Conservation (phyloP, 768 basidiomycete species). For the Hericium rajendrae region DNA sequence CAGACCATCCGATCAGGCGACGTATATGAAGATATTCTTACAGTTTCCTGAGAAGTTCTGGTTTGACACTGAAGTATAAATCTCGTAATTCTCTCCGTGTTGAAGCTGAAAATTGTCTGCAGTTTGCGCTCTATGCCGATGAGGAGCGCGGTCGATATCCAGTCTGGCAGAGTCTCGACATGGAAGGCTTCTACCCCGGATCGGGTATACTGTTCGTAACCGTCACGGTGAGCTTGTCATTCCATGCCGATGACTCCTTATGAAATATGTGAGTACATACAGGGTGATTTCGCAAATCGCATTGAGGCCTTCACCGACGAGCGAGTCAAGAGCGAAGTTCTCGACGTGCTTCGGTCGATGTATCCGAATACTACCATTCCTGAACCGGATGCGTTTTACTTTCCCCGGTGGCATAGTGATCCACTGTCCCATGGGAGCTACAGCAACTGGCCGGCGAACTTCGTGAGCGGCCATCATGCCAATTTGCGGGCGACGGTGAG, state of each 20-base stretch:
- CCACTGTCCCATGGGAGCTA: slow-evolving; percentile 49
- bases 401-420: slow-evolving; percentile 42
- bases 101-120: background rate
- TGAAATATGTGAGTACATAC: background rate
- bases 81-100: background rate
- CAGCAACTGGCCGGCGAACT: slow-evolving; percentile 56
- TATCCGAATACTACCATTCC: slow-evolving; percentile 43
- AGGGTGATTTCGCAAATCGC: slow-evolving; percentile 52
- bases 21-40: slow-evolving; percentile 52
- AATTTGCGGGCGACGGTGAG: slow-evolving; percentile 47
- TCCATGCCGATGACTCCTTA: too few species aligned
- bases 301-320: slow-evolving; percentile 41
- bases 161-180: slow-evolving; percentile 57
- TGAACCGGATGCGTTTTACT: slow-evolving; percentile 41
- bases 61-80: slow-evolving; percentile 18
- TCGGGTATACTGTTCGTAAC: slow-evolving; percentile 47
- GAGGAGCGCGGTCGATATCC: slow-evolving; percentile 31
- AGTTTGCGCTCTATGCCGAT: slow-evolving; percentile 8
- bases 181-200: slow-evolving; percentile 44
- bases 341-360: slow-evolving; percentile 46
- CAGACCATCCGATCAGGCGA: slow-evolving; percentile 25
- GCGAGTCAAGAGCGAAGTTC: slow-evolving; percentile 40
- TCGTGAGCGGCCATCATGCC: slow-evolving; percentile 36
- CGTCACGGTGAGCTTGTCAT: slow-evolving; percentile 27
- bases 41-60: slow-evolving; percentile 9